Conservation (phyloP, 2,329 filamentous ascomycete genomes). For the Diplocarpon mali region DNA sequence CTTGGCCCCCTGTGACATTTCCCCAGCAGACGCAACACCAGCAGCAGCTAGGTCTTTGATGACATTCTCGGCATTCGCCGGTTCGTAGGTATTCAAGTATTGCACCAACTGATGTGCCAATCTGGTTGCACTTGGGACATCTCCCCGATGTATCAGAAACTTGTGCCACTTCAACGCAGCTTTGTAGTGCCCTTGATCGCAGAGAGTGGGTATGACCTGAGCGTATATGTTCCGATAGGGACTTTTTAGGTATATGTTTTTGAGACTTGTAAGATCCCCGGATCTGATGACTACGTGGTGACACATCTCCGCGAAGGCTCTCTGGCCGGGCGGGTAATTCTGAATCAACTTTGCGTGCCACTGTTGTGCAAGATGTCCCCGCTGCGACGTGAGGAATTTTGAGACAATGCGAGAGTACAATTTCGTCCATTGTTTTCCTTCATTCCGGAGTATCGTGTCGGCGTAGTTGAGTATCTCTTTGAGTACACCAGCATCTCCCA, state of each 20-base stretch:
- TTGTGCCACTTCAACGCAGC: slow-evolving; percentile 36
- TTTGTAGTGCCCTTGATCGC: slow-evolving; percentile 28
- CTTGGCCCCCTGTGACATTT: slow-evolving; percentile 6
- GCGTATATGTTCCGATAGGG: slow-evolving; percentile 33
- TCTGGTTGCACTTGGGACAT: slow-evolving; percentile 31
- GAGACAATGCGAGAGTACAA: slow-evolving; percentile 36
- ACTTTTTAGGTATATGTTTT: slow-evolving; percentile 31
- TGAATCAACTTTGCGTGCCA: slow-evolving; percentile 24
- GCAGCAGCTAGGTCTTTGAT: slow-evolving; percentile 19
- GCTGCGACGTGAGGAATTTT: slow-evolving; percentile 25
- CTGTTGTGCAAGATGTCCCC: slow-evolving; percentile 12
- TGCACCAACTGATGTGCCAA: slow-evolving; percentile 32
- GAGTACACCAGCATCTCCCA: slow-evolving; percentile 27
- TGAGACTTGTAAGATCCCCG: slow-evolving; percentile 29
- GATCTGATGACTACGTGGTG: slow-evolving; percentile 16
- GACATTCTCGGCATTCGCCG: slow-evolving; percentile 17
- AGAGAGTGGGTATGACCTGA: slow-evolving; percentile 31
- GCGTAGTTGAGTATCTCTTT: slow-evolving; percentile 31
- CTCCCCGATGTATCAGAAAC: slow-evolving; percentile 31
- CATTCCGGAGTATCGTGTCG: slow-evolving; percentile 30
- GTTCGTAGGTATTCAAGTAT: slow-evolving; percentile 28
- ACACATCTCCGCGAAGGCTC: slow-evolving; percentile 28
- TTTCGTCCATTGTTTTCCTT: slow-evolving; percentile 26
- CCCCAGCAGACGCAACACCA: slow-evolving; percentile 17
- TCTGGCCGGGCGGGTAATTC: slow-evolving; percentile 27